Evolutionary conservation across 2,329 filamentous ascomycete genomes (phyloP), one percentile per base, ranked within the genome.

Genomic region (Chaetomium strumarium): DNA sequence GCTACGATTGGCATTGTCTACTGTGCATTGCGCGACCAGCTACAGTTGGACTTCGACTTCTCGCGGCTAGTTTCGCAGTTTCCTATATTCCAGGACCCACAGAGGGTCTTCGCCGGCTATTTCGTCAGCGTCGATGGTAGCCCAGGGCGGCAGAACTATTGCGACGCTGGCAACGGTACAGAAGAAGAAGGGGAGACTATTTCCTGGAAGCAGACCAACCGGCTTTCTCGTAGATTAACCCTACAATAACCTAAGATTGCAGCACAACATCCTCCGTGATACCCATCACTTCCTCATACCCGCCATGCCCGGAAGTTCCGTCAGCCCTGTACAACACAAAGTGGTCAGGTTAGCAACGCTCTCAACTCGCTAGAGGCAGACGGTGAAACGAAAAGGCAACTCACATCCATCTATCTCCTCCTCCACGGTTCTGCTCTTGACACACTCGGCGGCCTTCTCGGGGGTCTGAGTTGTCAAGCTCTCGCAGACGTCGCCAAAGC

Each of bases 321-420:
- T 24, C 24, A 24, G 24, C 24, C 24, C 24, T 24, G 24, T 7
- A 24, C 4, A 24, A 24, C 24, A 24, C 24, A 24, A 24, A 24
- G 24, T 7, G 24, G 24, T 24, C 24, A 24, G 24, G 4, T 24
- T 7, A 24, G 24, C 24, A 24, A n/a, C n/a, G n/a, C 24, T 4
- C 4, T 24, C 24, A 4, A 24, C 24, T 7, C 4, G 24, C 24
- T 24, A 4, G 24, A 24, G 7, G 24, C 4, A 24, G 24, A 24
- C 7, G 24, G 7, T 24, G 24, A 24, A 24, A 24, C 24, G n/a
- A n/a, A n/a, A n/a, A n/a, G n/a, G n/a, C n/a, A 24, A 68, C 67
- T 56, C 30, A 58, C 58, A 58, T 41, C 51, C 56, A 38, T 56
- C 49, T n/a, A 56, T 48, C 24, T 56, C 44, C 12, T 58, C 56